Base-by-base conservation (phyloP, 176 grass and related monocot species). In the Musa itinerans region DNA sequence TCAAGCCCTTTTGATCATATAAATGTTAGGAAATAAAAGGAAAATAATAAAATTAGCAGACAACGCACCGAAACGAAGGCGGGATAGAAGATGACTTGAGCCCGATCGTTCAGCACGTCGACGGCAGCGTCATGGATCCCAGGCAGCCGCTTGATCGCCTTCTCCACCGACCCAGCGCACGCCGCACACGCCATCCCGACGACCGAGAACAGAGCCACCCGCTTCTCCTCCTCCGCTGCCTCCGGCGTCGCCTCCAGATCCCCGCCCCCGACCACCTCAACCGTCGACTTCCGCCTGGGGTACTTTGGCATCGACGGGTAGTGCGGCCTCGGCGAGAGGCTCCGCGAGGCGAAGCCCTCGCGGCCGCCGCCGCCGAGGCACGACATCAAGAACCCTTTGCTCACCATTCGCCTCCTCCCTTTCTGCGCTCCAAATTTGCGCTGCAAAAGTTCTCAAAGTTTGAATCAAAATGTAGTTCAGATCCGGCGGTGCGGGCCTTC, bases 121-220 rank as follows among this genome's bases (percentile, higher is more conserved):
- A 91, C 88, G 8, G 94, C 88, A 34, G 90, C 94, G 71, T 98
- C 90, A 23, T 91, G 87, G 81, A 98, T 87, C 57, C 90, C 94
- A 9, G 78, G 90, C 48, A 98, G 88, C 73, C 94, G 79, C 86
- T 98, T 93, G 62, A 98, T 80, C 23, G 94, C 90, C 86, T 98
- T 98, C 90, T 98, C 90, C 54, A 98, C 88, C 12, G 94, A 93
- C 11, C 90, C 90, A 0, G 90, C 88, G 81, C 94, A 98, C 26
- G 94, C 94, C 2, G 90, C 80, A 67, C 90, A 98, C 6, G 88
- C 93, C 90, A 93, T 89, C 23, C 94, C 94, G 24, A 84, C 58
- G 70, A 98, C 94, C 22, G 81, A 73, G 76, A 93, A 89, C 69
- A 91, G 20, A 34, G 52, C 88, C 75, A 83, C 86, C 86, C 69